Conservation (phyloP, 2,329 filamentous ascomycete species). For the Shiraia sp. region DNA sequence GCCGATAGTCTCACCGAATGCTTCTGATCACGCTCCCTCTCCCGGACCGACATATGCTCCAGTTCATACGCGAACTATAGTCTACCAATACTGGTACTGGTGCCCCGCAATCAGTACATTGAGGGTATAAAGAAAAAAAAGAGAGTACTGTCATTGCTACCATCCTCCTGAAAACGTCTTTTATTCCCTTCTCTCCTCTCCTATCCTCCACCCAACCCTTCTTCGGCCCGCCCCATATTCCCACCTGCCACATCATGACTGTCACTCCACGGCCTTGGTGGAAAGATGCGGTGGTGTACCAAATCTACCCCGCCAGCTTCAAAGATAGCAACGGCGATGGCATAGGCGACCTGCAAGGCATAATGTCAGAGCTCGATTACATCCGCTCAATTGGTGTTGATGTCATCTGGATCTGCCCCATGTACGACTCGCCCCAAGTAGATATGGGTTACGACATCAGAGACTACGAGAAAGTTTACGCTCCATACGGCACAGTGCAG, state of each 20-base stretch:
- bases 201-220: neutral
- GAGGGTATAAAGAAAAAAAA: too few species aligned
- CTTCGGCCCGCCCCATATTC: neutral
- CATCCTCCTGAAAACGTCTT: too few species aligned
- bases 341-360: conserved; percentile 61
- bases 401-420: conserved; percentile 44
- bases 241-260: conserved; percentile 26
- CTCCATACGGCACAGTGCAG: conserved; percentile 45
- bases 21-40: too few species aligned
- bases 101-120: too few species aligned
- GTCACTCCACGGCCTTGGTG: conserved; percentile 54
- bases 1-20: conserved; percentile 13
- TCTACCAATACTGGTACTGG: neutral
- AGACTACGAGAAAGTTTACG: conserved; percentile 46
- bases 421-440: conserved; percentile 53
- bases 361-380: conserved; percentile 61
- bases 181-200: too few species aligned
- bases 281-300: conserved; percentile 65
- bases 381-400: conserved; percentile 53
- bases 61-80: neutral
- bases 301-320: conserved; percentile 66
- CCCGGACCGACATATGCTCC: conserved; percentile 1
- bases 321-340: conserved; percentile 62
- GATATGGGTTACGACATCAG: conserved; percentile 49
- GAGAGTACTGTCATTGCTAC: too few species aligned